Percentiles rank a stretch among this genome's conserved stretches.
These are phyloP conservation scores for Laguncularia racemosa DNA, from an alignment of 345 rosid species.

Conservation along the genomic window DNA sequence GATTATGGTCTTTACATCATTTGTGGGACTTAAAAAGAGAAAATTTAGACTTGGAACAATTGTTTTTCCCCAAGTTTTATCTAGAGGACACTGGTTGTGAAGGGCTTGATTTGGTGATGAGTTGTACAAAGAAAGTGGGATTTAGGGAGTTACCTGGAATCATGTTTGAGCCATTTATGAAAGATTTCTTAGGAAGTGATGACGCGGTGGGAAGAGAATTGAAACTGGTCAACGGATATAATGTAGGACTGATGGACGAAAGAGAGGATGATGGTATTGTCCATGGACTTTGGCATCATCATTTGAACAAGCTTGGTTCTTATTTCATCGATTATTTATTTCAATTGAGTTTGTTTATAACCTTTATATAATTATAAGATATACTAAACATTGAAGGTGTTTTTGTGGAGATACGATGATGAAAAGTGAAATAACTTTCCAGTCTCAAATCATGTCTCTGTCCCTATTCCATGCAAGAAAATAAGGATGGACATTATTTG, in stretches of 20 bases:
- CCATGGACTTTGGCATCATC: slow-evolving; percentile 1
- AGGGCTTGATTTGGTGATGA: slow-evolving; percentile 39
- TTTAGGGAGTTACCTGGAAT: slow-evolving; percentile 44
- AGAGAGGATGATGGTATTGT: slow-evolving; percentile 5
- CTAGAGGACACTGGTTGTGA: slow-evolving; percentile 49
- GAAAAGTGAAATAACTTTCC: no score
- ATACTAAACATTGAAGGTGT: no score
- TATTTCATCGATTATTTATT: slow-evolving; percentile 12
- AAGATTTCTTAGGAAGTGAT: slow-evolving; percentile 38
- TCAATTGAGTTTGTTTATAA: no score
- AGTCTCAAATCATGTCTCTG: no score
- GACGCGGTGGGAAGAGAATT: slow-evolving; percentile 43
- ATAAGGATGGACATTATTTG: no score
- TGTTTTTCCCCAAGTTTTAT: slow-evolving; percentile 58
- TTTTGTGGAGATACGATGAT: no score
- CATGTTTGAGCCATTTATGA: slow-evolving; percentile 53
- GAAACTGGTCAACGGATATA: slow-evolving; percentile 34
- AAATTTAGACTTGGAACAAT: slow-evolving; percentile 30
- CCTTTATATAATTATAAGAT: no score
- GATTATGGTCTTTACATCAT: slow-evolving; percentile 41
- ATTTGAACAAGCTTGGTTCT: not conserved
- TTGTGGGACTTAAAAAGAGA: slow-evolving; percentile 35
- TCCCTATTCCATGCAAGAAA: slow-evolving; percentile 10
- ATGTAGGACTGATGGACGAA: slow-evolving; percentile 42
- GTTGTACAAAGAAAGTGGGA: slow-evolving; percentile 28